These are phyloP conservation scores for Xylaria digitata DNA, from an alignment of 2,329 filamentous ascomycete genomes.

Conservation along the genomic window DNA sequence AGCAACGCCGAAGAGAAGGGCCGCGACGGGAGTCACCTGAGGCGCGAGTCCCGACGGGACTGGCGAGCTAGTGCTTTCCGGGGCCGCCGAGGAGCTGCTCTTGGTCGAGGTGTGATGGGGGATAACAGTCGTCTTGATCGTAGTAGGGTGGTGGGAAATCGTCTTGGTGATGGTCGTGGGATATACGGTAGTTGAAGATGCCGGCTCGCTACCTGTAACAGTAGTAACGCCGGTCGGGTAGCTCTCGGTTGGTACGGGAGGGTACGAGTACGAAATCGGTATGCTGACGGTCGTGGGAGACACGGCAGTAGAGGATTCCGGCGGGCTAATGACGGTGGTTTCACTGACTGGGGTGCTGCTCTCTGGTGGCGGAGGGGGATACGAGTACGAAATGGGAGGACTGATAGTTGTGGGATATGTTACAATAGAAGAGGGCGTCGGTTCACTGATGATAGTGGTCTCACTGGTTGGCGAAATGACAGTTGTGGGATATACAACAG, in stretches of 20 bases:
- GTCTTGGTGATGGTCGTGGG: slow-evolving; percentile 18
- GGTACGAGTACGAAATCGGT: slow-evolving; percentile 15
- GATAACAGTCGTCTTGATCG: too few species aligned
- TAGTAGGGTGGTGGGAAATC: slow-evolving; percentile 2
- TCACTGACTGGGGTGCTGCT: slow-evolving; percentile 32
- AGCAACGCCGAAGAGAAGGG: slow-evolving; percentile 46
- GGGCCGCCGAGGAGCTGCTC: slow-evolving; percentile 6
- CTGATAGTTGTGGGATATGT: slow-evolving; percentile 12
- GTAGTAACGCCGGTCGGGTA: slow-evolving; percentile 44
- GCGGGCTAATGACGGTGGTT: slow-evolving; percentile 50
- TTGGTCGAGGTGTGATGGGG: not conserved
- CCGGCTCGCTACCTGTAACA: slow-evolving; percentile 46
- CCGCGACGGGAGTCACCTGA: slow-evolving; percentile 38
- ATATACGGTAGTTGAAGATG: not conserved
- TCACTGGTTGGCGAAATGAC: not conserved
- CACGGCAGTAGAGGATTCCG: slow-evolving; percentile 3
- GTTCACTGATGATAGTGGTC: not conserved
- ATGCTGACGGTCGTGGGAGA: slow-evolving; percentile 11
- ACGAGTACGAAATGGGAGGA: not conserved
- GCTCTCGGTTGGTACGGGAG: slow-evolving; percentile 15
- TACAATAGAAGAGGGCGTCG: not conserved
- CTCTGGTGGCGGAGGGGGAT: slow-evolving; percentile 5
- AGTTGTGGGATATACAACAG: not conserved
- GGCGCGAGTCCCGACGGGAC: slow-evolving; percentile 38
- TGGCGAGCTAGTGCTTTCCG: slow-evolving; percentile 13